Evolutionary conservation across 176 grass and related monocot genomes (phyloP), one percentile per base, ranked within the genome.

Genomic region (Paspalum notatum): DNA sequence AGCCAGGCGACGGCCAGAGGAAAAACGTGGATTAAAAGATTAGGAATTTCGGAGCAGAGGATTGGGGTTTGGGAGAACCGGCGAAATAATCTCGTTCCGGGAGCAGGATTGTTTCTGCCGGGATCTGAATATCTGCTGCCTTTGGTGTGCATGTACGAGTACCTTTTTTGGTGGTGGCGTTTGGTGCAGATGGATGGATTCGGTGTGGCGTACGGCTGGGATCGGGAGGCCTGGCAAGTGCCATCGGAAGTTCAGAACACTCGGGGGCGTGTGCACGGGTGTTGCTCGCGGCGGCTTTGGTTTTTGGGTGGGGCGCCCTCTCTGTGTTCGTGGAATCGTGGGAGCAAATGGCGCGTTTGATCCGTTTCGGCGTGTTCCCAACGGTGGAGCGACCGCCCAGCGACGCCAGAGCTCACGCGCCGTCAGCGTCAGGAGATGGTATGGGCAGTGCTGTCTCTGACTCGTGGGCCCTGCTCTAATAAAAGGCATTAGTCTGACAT

Each of bases 11-110:
- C 56, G 71, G 48, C 58, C 20, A 51, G 40, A 25, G 16, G 51
- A 32, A 51, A 72, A 66, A 68, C 60, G 41, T 32, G 55, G 54
- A 78, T 83, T 74, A 79, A 79, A 83, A 65, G 67, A 83, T 80
- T 85, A 62, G 46, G 25, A 83, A 64, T 81, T 82, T 89, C 43
- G 71, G 55, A 75, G 68, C 51, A 25, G 82, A 25, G 82, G 82
- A 80, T 70, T 85, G 46, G 70, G 24, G 52, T 1, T 20, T 3
- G 63, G 26, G 46, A 24, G 68, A 0, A 4, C n/a, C n/a, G 68
- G 70, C 16, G 47, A 53, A 66, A 79, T 66, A 79, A 79, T 54
- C 44, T 78, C 45, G 50, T 18, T 77, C 76, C 25, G 7, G 48
- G 38, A 72, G 69, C 53, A 67, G n/a, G n/a, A 66, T 75, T 75